Evolutionary conservation across 108 stramenopile genomes (phyloP).

Genomic region (Schizochytrium sp.): DNA sequence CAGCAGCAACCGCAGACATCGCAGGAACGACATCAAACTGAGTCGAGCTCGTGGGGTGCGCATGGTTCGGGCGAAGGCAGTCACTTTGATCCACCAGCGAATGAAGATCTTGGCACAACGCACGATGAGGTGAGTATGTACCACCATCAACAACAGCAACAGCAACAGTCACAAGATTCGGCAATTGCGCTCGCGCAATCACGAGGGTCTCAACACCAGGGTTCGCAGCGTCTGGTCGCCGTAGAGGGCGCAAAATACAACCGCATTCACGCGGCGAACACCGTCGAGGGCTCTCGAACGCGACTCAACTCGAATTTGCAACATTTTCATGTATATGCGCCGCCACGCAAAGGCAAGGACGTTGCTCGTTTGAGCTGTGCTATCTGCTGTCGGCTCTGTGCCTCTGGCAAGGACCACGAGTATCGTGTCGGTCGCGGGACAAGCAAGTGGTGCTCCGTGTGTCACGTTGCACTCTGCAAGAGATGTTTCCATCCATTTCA

Average conservation of each 20-base stretch:
- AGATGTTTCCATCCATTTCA: not conserved
- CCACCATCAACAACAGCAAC: too few relatives aligned
- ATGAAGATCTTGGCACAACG: too few relatives aligned
- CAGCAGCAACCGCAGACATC: too few relatives aligned
- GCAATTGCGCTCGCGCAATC: too few relatives aligned
- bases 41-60: too few relatives aligned
- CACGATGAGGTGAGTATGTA: too few relatives aligned
- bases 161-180: too few relatives aligned
- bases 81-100: too few relatives aligned
- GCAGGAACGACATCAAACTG: too few relatives aligned
- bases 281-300: not conserved
- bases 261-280: not conserved
- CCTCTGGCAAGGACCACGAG: not conserved
- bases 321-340: not conserved
- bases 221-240: not conserved
- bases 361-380: not conserved
- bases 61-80: too few relatives aligned
- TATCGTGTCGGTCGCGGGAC: not conserved
- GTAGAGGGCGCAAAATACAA: not conserved
- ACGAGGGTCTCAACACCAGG: too few relatives aligned
- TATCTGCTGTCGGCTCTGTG: not conserved
- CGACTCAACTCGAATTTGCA: not conserved
- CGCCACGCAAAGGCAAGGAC: not conserved
- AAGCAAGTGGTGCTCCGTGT: not conserved
- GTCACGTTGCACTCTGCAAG: not conserved